Percentiles rank a stretch among this genome's conserved stretches.
Conservation (phyloP, 306 rosid genomes). For the Quercus ilex region DNA sequence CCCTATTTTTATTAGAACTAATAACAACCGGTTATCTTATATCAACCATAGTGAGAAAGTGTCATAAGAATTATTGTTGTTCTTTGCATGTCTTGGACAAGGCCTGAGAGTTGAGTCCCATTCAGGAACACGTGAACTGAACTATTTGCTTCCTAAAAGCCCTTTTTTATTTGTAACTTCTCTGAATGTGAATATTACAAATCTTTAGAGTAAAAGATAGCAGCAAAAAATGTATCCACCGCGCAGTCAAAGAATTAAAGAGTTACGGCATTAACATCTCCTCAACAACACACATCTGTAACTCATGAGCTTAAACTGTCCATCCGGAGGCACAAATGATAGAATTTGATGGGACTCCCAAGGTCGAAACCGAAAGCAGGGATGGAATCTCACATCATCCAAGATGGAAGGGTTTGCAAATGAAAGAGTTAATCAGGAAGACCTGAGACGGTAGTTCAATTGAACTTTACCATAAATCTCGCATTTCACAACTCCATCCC, state of each 20-base stretch:
- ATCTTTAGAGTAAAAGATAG: too few relatives aligned
- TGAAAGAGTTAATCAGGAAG: conserved; percentile 88
- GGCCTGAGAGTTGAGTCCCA: too few relatives aligned
- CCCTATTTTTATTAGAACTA: too few relatives aligned
- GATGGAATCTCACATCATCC: conserved; percentile 91
- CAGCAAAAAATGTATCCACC: too few relatives aligned
- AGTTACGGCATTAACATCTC: not conserved
- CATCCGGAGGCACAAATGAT: conserved; percentile 96
- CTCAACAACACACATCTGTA: conserved; percentile 54
- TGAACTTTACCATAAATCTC: conserved; percentile 88
- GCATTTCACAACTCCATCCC: conserved; percentile 92
- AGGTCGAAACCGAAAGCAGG: conserved; percentile 77
- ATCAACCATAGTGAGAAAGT: too few relatives aligned
- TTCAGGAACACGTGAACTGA: too few relatives aligned
- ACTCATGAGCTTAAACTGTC: conserved; percentile 88
- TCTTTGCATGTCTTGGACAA: too few relatives aligned
- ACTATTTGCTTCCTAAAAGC: too few relatives aligned
- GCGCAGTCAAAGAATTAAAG: not conserved
- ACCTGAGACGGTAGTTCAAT: conserved; percentile 90
- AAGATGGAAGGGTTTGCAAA: conserved; percentile 85
- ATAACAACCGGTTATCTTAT: too few relatives aligned
- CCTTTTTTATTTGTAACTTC: too few relatives aligned
- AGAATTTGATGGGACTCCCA: conserved; percentile 88
- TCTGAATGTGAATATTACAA: too few relatives aligned
- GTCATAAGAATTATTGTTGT: too few relatives aligned